phyloP scores from a whole-genome alignment of 495 filamentous ascomycete genomes.

The Astrothelium macrocarpum region DNA sequence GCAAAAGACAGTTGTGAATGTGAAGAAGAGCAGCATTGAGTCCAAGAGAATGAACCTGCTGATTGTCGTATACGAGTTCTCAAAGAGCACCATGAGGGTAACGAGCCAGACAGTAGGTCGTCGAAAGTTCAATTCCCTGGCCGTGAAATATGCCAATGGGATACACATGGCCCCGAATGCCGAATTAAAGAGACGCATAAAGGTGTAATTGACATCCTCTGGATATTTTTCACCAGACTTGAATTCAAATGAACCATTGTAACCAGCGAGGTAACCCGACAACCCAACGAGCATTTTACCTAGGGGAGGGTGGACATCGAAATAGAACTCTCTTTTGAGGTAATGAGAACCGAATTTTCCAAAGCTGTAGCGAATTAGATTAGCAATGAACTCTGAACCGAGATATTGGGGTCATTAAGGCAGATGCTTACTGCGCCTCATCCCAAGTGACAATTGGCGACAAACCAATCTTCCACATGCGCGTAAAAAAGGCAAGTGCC shows the following conservation, averaged over 20 bases:
- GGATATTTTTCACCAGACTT: slow-evolving; percentile 96
- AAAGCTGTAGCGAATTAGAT: slow-evolving; percentile 49
- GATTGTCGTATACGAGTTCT: slow-evolving; percentile 98
- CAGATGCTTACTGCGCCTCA: slow-evolving; percentile 68
- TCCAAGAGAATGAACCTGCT: slow-evolving; percentile 95
- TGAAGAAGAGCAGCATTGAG: slow-evolving; percentile 97
- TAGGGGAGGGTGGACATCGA: slow-evolving; percentile 94
- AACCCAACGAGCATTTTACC: slow-evolving; percentile 98
- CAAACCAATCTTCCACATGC: slow-evolving; percentile 88
- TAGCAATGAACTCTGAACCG: not conserved
- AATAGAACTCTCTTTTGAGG: slow-evolving; percentile 97
- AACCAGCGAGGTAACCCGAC: slow-evolving; percentile 89
- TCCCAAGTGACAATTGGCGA: slow-evolving; percentile 98
- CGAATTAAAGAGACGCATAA: slow-evolving; percentile 97
- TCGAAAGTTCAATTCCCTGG: slow-evolving; percentile 76
- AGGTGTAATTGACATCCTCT: slow-evolving; percentile 88
- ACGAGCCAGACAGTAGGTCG: slow-evolving; percentile 87
- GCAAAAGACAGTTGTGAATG: slow-evolving; percentile 89
- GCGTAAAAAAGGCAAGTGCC: slow-evolving; percentile 79
- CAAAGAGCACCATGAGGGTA: slow-evolving; percentile 91
- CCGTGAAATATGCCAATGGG: slow-evolving; percentile 90
- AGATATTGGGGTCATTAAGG: not conserved
- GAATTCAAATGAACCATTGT: slow-evolving; percentile 99
- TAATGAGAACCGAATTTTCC: slow-evolving; percentile 99
- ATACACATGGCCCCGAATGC: slow-evolving; percentile 88